Evolutionary conservation across 2,329 filamentous ascomycete species (phyloP).

Genomic region (Coleophoma cylindrospora): DNA sequence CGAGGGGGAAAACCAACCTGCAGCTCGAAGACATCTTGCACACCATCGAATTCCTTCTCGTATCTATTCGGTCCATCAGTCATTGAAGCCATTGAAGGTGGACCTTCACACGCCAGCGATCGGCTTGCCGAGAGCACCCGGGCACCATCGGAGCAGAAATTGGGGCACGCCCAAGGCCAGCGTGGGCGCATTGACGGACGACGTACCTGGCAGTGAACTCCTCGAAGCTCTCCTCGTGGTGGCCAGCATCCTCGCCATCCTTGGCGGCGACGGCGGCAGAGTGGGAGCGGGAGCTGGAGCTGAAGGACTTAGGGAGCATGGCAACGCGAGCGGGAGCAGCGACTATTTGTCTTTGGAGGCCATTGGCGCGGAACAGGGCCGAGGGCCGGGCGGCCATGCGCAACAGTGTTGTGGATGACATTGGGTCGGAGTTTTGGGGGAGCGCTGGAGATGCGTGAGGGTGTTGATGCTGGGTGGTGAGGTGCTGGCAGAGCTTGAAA

Average conservation of each 20-base stretch:
- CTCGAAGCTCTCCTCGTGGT: slow-evolving; percentile 96
- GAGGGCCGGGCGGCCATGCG: slow-evolving; percentile 63
- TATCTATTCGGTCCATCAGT: slow-evolving; percentile 55
- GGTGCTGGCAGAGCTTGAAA: neutral
- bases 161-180: neutral
- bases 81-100: slow-evolving; percentile 28
- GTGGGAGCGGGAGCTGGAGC: slow-evolving; percentile 41
- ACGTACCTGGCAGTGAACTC: slow-evolving; percentile 94
- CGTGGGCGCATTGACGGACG: slow-evolving; percentile 10
- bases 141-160: neutral
- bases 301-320: slow-evolving; percentile 51
- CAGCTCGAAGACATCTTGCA: slow-evolving; percentile 99
- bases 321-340: slow-evolving; percentile 45
- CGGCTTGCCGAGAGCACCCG: slow-evolving; percentile 13
- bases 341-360: slow-evolving; percentile 51
- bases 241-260: slow-evolving; percentile 48
- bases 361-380: slow-evolving; percentile 59
- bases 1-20: slow-evolving; percentile 61
- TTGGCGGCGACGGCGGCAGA: slow-evolving; percentile 40
- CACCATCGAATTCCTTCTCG: slow-evolving; percentile 97
- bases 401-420: slow-evolving; percentile 65
- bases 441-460: neutral
- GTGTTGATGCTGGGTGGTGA: neutral
- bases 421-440: slow-evolving; percentile 28
- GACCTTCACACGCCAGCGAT: slow-evolving; percentile 12